Evolutionary conservation across 2,329 filamentous ascomycete species (phyloP).

Genomic region (Hymenoscyphus repandus): DNA sequence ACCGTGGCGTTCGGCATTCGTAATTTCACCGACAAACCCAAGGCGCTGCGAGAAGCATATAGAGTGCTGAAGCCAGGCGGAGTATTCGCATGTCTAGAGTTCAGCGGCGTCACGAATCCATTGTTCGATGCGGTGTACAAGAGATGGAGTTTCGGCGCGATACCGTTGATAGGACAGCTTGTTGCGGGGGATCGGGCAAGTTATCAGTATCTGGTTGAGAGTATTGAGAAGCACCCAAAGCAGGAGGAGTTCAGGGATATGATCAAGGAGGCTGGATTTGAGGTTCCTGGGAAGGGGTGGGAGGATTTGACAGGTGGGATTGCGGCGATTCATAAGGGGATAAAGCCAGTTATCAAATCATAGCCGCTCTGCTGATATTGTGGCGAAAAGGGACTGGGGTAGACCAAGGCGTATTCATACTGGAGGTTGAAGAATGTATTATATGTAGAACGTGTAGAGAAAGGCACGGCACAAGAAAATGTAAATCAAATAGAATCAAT

Average conservation of each 20-base stretch:
- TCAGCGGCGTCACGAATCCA: conserved; percentile 70
- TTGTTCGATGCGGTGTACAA: conserved; percentile 85
- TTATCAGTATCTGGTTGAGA: conserved; percentile 98
- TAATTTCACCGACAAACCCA: conserved; percentile 90
- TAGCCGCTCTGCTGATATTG: conserved; percentile 1
- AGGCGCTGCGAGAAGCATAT: conserved; percentile 75
- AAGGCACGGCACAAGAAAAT: not conserved
- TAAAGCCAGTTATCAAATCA: conserved; percentile 58
- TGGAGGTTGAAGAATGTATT: conserved; percentile 3
- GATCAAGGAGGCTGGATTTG: conserved; percentile 80
- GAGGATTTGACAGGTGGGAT: conserved; percentile 91
- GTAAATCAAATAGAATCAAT: not conserved
- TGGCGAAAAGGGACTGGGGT: no score
- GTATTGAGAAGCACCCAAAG: conserved; percentile 86
- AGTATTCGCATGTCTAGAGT: conserved; percentile 94
- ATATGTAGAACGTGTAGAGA: conserved; percentile 7
- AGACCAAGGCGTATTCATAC: not conserved
- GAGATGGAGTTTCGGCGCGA: conserved; percentile 90
- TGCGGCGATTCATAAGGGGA: conserved; percentile 92
- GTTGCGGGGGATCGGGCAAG: conserved; percentile 91
- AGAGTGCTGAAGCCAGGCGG: conserved; percentile 90
- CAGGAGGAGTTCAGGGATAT: conserved; percentile 80
- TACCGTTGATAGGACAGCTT: conserved; percentile 90
- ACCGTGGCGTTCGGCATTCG: conserved; percentile 96
- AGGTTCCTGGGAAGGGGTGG: conserved; percentile 75